Evolutionary conservation across 257 asterid genomes (phyloP).

Genomic region (Salvia miltiorrhiza): DNA sequence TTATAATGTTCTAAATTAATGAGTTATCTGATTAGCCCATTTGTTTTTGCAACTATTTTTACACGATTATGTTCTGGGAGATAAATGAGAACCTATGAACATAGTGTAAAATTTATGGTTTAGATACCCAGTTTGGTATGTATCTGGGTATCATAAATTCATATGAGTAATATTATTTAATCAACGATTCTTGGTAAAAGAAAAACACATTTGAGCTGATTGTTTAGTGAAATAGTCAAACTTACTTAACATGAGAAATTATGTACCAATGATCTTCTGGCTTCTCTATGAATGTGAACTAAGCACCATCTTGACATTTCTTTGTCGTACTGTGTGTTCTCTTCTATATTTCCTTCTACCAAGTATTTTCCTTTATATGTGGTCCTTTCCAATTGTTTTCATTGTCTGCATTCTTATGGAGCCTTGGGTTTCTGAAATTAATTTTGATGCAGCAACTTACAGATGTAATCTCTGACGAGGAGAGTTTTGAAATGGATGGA

Average conservation of each 20-base stretch:
- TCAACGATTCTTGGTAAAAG: background rate
- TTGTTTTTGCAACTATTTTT: background rate
- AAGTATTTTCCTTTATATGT: conserved; percentile 13
- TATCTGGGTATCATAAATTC: background rate
- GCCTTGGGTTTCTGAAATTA: conserved; percentile 25
- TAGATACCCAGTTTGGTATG: background rate
- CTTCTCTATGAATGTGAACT: background rate
- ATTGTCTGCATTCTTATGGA: conserved; percentile 1
- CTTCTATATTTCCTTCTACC: conserved; percentile 4
- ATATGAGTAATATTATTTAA: conserved; percentile 1
- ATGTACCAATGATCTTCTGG: conserved; percentile 7
- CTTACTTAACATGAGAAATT: conserved; percentile 3
- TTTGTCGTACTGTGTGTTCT: conserved; percentile 1
- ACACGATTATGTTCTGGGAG: background rate
- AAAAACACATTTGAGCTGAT: conserved; percentile 12
- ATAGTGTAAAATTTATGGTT: background rate
- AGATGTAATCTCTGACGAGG: conserved; percentile 81
- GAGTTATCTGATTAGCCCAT: background rate
- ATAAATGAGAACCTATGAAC: background rate
- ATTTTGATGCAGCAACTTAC: conserved; percentile 64
- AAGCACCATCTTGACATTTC: background rate
- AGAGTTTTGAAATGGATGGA: conserved; percentile 66
- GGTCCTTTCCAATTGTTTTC: background rate
- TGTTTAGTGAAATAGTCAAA: background rate
- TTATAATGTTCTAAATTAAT: background rate